Percentiles rank a stretch among this genome's conserved stretches.
phyloP scores from a whole-genome alignment of 2,329 filamentous ascomycete species.

The Didymosphaeria variabile region DNA sequence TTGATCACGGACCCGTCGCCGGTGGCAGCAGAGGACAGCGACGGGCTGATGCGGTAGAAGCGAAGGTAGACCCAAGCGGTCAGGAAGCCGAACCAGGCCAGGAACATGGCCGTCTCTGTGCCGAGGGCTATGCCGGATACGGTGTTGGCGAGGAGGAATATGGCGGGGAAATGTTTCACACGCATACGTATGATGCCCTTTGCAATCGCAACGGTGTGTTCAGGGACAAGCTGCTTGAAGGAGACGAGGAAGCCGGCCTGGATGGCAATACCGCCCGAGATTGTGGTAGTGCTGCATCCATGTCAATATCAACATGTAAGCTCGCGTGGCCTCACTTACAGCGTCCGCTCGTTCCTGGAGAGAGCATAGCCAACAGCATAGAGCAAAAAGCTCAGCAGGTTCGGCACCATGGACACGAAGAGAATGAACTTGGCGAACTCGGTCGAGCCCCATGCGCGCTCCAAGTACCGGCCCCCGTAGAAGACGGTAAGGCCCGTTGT shows the following conservation, averaged over 20 bases:
- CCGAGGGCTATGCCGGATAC: slow-evolving; percentile 71
- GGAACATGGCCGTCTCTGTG: slow-evolving; percentile 79
- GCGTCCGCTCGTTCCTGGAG: slow-evolving; percentile 71
- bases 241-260: slow-evolving; percentile 95
- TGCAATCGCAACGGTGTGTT: slow-evolving; percentile 95
- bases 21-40: slow-evolving; percentile 63
- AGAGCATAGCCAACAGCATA: slow-evolving; percentile 79
- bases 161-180: slow-evolving; percentile 81
- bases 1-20: slow-evolving; percentile 67
- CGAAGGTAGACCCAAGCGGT: slow-evolving; percentile 95
- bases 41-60: slow-evolving; percentile 84
- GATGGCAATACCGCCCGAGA: slow-evolving; percentile 87
- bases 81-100: slow-evolving; percentile 82
- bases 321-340: slow-evolving; percentile 61
- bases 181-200: slow-evolving; percentile 87
- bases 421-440: slow-evolving; percentile 92
- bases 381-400: slow-evolving; percentile 75
- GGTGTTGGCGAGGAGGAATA: slow-evolving; percentile 76
- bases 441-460: slow-evolving; percentile 91
- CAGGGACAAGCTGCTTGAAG: slow-evolving; percentile 96
- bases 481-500: slow-evolving; percentile 83
- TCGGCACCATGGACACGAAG: slow-evolving; percentile 80
- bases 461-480: slow-evolving; percentile 92
- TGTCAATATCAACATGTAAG: slow-evolving; percentile 19
- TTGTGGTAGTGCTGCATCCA: slow-evolving; percentile 72